Conservation (phyloP, 2,329 filamentous ascomycete genomes). For the Eutypella sp. region DNA sequence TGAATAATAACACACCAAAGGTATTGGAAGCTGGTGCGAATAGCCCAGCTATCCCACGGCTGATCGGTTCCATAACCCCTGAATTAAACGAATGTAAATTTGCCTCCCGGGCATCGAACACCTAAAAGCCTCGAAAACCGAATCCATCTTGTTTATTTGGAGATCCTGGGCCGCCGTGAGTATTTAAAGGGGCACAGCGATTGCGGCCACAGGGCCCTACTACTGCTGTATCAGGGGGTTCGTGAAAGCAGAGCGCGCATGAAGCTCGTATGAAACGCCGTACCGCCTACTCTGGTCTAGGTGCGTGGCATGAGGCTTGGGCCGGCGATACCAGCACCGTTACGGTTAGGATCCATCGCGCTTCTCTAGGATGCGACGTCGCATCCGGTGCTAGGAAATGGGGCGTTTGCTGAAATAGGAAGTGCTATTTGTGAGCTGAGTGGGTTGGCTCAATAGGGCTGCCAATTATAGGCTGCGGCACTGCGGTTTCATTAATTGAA, state of each 20-base stretch:
- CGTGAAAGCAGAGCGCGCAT: neutral
- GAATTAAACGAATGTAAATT: neutral
- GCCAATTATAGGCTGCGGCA: too few relatives aligned
- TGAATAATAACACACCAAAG: constrained; percentile 6
- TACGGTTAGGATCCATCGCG: too few relatives aligned
- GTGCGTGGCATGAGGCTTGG: too few relatives aligned
- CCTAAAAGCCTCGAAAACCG: neutral
- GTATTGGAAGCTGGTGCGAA: constrained; percentile 3
- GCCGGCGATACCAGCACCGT: too few relatives aligned
- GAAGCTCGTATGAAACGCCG: neutral
- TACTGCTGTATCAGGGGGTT: neutral
- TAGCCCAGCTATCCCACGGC: constrained; percentile 11
- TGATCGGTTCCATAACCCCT: neutral
- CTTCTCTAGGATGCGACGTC: too few relatives aligned
- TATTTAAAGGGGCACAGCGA: neutral
- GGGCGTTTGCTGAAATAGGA: too few relatives aligned
- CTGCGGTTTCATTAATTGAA: too few relatives aligned
- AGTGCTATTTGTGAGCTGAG: too few relatives aligned
- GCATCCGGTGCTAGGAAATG: too few relatives aligned
- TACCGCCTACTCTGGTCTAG: too few relatives aligned
- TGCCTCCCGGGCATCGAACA: neutral
- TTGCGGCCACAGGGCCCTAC: neutral
- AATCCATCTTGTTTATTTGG: neutral
- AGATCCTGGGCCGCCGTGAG: neutral
- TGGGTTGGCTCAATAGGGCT: too few relatives aligned